A percentile compares a stretch with the other conserved stretches of the same genome.
Evolutionary conservation across 1,139 yeast genomes (phyloP).

Genomic region (Zhuliangozyma blackwelliae): DNA sequence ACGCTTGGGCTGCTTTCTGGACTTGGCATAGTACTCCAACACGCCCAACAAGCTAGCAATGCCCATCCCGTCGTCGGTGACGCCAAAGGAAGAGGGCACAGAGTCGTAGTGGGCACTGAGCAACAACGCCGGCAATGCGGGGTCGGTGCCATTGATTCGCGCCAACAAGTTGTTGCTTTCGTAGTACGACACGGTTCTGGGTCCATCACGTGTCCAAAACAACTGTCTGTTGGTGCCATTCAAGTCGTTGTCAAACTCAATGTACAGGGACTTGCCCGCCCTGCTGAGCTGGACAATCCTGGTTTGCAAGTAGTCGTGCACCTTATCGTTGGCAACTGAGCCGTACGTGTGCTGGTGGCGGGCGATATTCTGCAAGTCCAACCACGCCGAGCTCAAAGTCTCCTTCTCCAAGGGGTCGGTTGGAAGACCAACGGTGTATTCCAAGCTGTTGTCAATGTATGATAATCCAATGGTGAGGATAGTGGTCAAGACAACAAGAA

Average conservation of each 20-base stretch:
- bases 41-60: conserved; percentile 76
- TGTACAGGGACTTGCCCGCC: conserved; percentile 21
- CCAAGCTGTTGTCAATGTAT: conserved; percentile 30
- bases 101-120: conserved; percentile 87
- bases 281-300: conserved; percentile 32
- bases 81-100: conserved; percentile 82
- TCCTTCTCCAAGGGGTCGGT: conserved; percentile 27
- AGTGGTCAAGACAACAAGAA: conserved; percentile 43
- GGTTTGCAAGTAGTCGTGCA: conserved; percentile 60
- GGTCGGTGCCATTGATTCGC: conserved; percentile 60
- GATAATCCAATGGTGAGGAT: conserved; percentile 28
- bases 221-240: conserved; percentile 39
- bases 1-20: conserved; percentile 54
- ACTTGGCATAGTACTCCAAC: conserved; percentile 45
- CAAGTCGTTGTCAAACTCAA: conserved; percentile 51
- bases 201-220: conserved; percentile 21
- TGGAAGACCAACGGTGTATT: conserved; percentile 41
- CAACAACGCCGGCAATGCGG: conserved; percentile 58
- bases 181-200: conserved; percentile 48
- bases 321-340: conserved; percentile 69
- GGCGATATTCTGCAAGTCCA: conserved; percentile 65
- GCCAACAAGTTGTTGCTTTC: conserved; percentile 79
- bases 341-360: conserved; percentile 70
- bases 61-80: conserved; percentile 96
- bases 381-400: conserved; percentile 55